Percentiles rank a stretch among this genome's conserved stretches.
These are phyloP conservation scores for Nematodospora anomalae DNA, from an alignment of 1,139 yeast species.

Conservation along the genomic window DNA sequence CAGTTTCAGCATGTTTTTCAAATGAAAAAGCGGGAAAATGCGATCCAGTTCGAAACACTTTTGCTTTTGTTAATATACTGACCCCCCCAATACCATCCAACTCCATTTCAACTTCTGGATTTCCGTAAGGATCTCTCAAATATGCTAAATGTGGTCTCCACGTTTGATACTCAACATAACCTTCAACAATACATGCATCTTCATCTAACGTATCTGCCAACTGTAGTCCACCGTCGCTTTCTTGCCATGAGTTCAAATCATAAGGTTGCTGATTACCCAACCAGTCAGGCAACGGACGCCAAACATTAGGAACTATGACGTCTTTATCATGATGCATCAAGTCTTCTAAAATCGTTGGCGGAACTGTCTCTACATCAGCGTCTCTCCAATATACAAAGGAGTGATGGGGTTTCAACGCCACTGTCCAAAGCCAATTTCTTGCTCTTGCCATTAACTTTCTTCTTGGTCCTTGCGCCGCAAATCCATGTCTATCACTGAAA, in stretches of 20 bases:
- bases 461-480: constrained; percentile 56
- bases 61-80: constrained; percentile 76
- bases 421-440: constrained; percentile 55
- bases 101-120: constrained; percentile 83
- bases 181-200: constrained; percentile 89
- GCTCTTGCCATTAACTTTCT: constrained; percentile 55
- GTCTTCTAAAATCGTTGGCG: constrained; percentile 51
- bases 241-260: constrained; percentile 90
- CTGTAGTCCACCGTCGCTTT: constrained; percentile 78
- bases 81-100: constrained; percentile 93
- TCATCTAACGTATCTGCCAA: constrained; percentile 76
- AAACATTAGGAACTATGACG: constrained; percentile 75
- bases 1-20: constrained; percentile 91
- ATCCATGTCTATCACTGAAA: constrained; percentile 53
- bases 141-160: constrained; percentile 93
- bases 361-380: constrained; percentile 55
- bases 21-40: constrained; percentile 91
- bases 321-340: constrained; percentile 56
- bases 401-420: constrained; percentile 53
- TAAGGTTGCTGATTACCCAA: constrained; percentile 87
- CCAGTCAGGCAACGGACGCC: constrained; percentile 93
- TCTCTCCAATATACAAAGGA: constrained; percentile 58
- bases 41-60: constrained; percentile 75
- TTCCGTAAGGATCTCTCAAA: constrained; percentile 82
- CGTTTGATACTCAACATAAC: constrained; percentile 88